Evolutionary conservation across 1,284 basidiomycete genomes (phyloP).

Genomic region (Mycocalia duriaeana): DNA sequence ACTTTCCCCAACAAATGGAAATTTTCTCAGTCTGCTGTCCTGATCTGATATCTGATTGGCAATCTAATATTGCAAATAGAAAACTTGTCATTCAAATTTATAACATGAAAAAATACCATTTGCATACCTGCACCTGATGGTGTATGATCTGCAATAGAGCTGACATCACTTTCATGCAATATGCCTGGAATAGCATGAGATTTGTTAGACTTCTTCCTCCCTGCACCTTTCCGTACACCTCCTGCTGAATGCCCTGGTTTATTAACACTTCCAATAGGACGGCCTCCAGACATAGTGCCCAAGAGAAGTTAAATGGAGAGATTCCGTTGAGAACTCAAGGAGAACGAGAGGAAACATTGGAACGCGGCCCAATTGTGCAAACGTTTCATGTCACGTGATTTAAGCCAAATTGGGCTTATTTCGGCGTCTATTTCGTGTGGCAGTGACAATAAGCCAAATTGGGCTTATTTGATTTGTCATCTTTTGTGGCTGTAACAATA

Average conservation of each 20-base stretch:
- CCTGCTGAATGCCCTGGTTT: neutral
- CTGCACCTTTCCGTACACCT: neutral
- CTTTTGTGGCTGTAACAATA: too few species aligned
- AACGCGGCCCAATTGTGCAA: too few species aligned
- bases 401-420: too few species aligned
- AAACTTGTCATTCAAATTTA: neutral
- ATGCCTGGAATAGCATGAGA: neutral
- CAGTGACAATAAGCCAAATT: too few species aligned
- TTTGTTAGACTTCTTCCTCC: neutral
- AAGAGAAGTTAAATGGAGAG: neutral
- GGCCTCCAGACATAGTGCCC: neutral
- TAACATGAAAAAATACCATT: too few species aligned
- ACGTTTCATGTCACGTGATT: too few species aligned
- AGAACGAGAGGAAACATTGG: neutral
- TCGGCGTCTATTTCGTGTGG: too few species aligned
- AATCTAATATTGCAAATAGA: neutral
- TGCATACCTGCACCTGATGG: neutral
- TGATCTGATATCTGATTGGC: neutral
- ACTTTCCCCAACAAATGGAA: too few species aligned
- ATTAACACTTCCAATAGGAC: neutral
- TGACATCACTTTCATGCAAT: neutral
- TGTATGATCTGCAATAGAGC: neutral
- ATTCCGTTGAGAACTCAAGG: neutral
- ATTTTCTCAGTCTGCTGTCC: too few species aligned
- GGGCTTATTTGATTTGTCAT: too few species aligned